Base-by-base conservation (phyloP, 1,284 basidiomycete genomes). In the Termitomyces sp. region DNA sequence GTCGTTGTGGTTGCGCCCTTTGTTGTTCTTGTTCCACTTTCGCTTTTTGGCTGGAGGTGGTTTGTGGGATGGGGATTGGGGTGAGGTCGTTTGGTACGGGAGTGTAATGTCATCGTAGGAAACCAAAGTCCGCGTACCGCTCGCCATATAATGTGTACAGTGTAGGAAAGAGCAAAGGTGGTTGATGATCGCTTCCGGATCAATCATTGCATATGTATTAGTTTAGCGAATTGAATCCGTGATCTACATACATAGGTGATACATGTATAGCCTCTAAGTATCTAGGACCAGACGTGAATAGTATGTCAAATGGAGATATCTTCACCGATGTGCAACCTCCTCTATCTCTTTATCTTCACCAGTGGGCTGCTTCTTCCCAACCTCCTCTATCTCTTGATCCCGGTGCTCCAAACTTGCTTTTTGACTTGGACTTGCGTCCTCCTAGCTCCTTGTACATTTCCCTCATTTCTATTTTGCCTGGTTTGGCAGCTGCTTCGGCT, bases 401-500 rank as follows among this genome's bases (percentile, higher is more conserved):
- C 3, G 72, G 65, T 41, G 77, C 75, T 6, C 83, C 86, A 18
- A 88, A 68, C 64, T 89, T 92, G 8, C 66, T 66, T 66, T 83
- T 83, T 44, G 71, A 76, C 68, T 85, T 89, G 5, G 82, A 73
- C 72, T 94, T 95, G 57, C 92, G 78, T 9, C 92, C 92, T 16
- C 87, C 87, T 7, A 94, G 72, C 50, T 91, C 88, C 72, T 94
- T 94, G 72, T 95, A 95, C 75, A 86, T 85, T 63, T 86, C 86
- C 35, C 92, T 78, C 82, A 93, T 91, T 67, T 93, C 90, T 1
- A 82, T 54, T 69, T 93, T 94, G 35, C 80, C 79, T 37, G 87
- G 88, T 14, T 70, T 75, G 16, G 75, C 71, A 13, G 72, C 60
- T 0, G 69, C 66, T 48, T 85, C 79, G 1, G 75, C 76, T 61